phyloP scores from a whole-genome alignment of 2,329 filamentous ascomycete genomes.

The Ophiocordyceps robertsii region DNA sequence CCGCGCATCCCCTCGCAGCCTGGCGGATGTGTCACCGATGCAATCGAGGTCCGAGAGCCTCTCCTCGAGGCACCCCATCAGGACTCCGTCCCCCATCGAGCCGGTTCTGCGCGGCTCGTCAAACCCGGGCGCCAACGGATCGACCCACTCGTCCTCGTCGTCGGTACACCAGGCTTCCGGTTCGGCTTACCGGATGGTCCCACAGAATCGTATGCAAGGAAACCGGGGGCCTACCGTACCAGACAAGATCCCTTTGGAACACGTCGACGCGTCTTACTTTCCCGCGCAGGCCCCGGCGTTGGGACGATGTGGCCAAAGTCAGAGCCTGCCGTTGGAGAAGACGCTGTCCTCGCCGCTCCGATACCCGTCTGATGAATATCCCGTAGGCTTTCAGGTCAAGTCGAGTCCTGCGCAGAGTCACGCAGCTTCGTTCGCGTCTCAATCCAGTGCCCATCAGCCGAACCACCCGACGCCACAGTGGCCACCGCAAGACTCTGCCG shows the following conservation, averaged over 20 bases:
- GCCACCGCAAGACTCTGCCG: too few relatives aligned
- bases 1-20: background rate
- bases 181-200: background rate
- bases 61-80: slow-evolving; percentile 4
- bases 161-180: slow-evolving; percentile 1
- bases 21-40: slow-evolving; percentile 4
- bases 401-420: background rate
- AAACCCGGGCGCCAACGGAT: slow-evolving; percentile 2
- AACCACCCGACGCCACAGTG: too few relatives aligned
- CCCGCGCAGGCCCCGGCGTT: background rate
- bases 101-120: slow-evolving; percentile 4
- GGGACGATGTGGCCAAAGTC: background rate
- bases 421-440: background rate
- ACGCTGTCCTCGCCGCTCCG: background rate
- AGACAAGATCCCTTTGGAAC: slow-evolving; percentile 1
- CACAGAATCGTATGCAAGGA: background rate
- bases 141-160: slow-evolving; percentile 3
- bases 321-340: background rate
- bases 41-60: slow-evolving; percentile 5
- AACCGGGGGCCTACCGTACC: slow-evolving; percentile 3
- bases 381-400: slow-evolving; percentile 1
- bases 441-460: too few relatives aligned
- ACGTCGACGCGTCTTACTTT: slow-evolving; percentile 1
- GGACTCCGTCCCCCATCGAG: slow-evolving; percentile 6
- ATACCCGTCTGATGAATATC: slow-evolving; percentile 1